Conservation (phyloP, 2,329 filamentous ascomycete genomes). For the Eutypella sp. region DNA sequence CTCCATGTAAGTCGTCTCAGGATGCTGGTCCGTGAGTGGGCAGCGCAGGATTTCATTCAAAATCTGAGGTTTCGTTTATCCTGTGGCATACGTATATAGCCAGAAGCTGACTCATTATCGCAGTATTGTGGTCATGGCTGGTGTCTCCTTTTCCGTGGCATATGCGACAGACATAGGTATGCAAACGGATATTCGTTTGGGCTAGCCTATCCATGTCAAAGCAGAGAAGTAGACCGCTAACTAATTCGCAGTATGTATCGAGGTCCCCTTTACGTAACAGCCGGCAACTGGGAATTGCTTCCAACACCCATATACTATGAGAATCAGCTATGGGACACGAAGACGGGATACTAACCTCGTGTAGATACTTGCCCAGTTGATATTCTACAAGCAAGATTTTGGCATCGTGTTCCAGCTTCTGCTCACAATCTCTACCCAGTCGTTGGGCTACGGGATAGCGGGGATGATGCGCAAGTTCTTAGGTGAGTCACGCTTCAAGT, state of each 20-base stretch:
- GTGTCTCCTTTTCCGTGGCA: slow-evolving; percentile 63
- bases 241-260: neutral
- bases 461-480: slow-evolving; percentile 63
- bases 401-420: slow-evolving; percentile 63
- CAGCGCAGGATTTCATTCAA: too few relatives aligned
- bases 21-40: too few relatives aligned
- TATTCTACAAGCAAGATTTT: slow-evolving; percentile 68
- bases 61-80: too few relatives aligned
- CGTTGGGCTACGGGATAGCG: slow-evolving; percentile 64
- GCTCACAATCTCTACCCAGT: slow-evolving; percentile 63
- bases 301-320: too few relatives aligned
- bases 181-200: neutral
- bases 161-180: slow-evolving; percentile 64
- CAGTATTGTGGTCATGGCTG: slow-evolving; percentile 62
- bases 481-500: slow-evolving; percentile 31
- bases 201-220: neutral
- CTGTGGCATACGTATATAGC: neutral
- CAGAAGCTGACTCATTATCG: neutral
- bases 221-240: too few relatives aligned
- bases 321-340: neutral
- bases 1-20: slow-evolving; percentile 35
- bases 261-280: too few relatives aligned
- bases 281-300: too few relatives aligned
- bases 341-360: neutral
- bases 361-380: slow-evolving; percentile 58